phyloP scores from a whole-genome alignment of 2,329 filamentous ascomycete species.

The Ilyonectria robusta region DNA sequence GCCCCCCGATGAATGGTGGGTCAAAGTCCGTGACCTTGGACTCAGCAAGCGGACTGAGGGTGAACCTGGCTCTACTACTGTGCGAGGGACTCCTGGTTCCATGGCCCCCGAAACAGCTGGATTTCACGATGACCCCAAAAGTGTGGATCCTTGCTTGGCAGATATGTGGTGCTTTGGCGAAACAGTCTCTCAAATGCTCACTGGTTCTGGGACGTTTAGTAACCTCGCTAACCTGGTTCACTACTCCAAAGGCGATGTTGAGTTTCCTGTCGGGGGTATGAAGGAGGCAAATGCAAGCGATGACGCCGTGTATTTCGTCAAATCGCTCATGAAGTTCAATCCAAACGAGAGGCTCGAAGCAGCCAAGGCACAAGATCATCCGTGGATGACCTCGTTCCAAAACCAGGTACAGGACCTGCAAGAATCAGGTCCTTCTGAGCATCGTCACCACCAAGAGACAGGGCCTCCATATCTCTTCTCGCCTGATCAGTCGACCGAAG shows the following conservation, averaged over 20 bases:
- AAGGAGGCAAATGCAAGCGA: background rate
- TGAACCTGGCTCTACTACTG: conserved; percentile 2
- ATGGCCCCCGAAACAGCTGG: conserved; percentile 21
- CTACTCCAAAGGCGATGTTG: background rate
- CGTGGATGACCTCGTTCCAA: background rate
- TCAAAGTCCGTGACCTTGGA: conserved; percentile 6
- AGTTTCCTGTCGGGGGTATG: background rate
- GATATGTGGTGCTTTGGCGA: conserved; percentile 32
- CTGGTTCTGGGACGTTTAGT: conserved; percentile 15
- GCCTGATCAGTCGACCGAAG: too few species aligned
- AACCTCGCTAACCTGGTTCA: conserved; percentile 3
- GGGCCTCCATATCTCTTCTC: background rate
- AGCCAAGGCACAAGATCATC: background rate
- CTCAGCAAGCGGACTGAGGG: conserved; percentile 21
- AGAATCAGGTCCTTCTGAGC: background rate
- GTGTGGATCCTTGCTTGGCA: conserved; percentile 12
- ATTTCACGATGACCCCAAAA: background rate
- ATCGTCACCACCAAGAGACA: background rate
- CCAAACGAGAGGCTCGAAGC: background rate
- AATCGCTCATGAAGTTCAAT: conserved; percentile 4
- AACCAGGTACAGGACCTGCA: background rate
- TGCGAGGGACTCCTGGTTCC: conserved; percentile 23
- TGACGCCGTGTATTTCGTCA: background rate
- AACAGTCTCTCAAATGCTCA: conserved; percentile 26
- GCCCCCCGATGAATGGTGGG: conserved; percentile 16